A percentile compares a stretch with the other conserved stretches of the same genome.
Conservation (phyloP, 164 flowering plant genomes). For the Tetracentron sinense region DNA sequence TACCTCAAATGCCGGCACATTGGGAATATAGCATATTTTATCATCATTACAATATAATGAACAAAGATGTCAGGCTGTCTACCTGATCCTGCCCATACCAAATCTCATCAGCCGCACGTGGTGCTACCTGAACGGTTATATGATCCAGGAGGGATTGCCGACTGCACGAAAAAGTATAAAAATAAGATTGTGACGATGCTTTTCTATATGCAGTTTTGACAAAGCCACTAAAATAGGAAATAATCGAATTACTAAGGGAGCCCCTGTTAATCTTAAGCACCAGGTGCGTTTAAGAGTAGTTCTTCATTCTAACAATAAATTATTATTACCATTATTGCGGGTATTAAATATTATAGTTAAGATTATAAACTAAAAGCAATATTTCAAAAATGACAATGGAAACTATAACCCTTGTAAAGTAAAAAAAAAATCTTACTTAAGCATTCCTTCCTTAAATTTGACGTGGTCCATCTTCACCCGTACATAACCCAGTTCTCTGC, state of each 20-base stretch:
- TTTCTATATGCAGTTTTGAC: neutral
- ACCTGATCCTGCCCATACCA: conserved; percentile 87
- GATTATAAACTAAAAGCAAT: neutral
- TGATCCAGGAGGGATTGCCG: conserved; percentile 85
- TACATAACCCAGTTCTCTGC: conserved; percentile 87
- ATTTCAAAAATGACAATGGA: neutral
- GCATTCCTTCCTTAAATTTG: conserved; percentile 69
- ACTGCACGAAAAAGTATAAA: conserved; percentile 37
- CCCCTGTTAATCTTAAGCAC: neutral
- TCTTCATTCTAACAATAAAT: neutral
- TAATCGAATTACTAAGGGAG: neutral
- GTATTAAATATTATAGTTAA: neutral
- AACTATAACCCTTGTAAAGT: neutral
- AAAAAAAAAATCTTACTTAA: conserved; percentile 44
- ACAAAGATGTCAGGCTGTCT: conserved; percentile 5
- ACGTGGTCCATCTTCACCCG: conserved; percentile 77
- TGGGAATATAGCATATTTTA: too few species aligned
- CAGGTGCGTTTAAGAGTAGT: neutral
- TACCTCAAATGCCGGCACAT: too few species aligned
- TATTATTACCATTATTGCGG: neutral
- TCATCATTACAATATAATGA: neutral
- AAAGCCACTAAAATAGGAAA: neutral
- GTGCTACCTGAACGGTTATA: conserved; percentile 88
- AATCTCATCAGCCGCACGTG: conserved; percentile 96
- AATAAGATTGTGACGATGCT: neutral